Evolutionary conservation across 768 basidiomycete genomes (phyloP).

Genomic region (Auricularia sp.): DNA sequence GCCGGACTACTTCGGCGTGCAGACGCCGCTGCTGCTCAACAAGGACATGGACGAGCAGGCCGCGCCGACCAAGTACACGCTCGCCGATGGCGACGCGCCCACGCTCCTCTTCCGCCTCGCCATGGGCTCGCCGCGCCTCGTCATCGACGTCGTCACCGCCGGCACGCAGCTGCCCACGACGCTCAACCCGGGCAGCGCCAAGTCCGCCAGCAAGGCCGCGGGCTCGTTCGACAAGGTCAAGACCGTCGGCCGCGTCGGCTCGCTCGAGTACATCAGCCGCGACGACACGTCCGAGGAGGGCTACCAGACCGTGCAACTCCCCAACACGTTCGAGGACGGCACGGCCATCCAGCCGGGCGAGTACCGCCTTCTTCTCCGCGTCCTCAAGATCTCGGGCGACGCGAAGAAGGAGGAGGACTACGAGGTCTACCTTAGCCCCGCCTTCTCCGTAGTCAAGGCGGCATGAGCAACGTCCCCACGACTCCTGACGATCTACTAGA

Average conservation of each 20-base stretch:
- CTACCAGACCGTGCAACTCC: not conserved
- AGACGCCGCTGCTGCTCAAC: conserved; percentile 16
- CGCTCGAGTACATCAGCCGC: conserved; percentile 38
- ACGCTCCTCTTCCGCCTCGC: conserved; percentile 18
- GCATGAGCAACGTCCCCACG: not conserved
- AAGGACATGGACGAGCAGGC: conserved; percentile 11
- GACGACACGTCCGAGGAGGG: conserved; percentile 16
- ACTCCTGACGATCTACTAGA: not conserved
- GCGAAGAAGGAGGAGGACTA: conserved; percentile 7
- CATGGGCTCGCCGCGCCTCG: conserved; percentile 5
- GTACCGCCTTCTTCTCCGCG: conserved; percentile 6
- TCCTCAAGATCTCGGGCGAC: conserved; percentile 4
- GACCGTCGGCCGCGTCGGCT: conserved; percentile 40
- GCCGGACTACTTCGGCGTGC: conserved; percentile 14
- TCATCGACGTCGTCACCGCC: conserved; percentile 6
- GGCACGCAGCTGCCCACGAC: not conserved
- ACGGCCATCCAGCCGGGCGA: conserved; percentile 3
- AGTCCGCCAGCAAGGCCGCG: conserved; percentile 9
- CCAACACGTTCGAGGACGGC: not conserved
- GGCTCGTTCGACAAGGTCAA: conserved; percentile 28
- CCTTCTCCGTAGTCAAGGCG: not conserved
- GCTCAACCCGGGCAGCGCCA: not conserved
- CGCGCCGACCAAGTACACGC: conserved; percentile 14
- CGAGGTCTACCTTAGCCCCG: conserved; percentile 13
- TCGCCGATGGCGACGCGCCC: conserved; percentile 15